phyloP scores from a whole-genome alignment of 345 rosid genomes.

The Rhizophora mangle region DNA sequence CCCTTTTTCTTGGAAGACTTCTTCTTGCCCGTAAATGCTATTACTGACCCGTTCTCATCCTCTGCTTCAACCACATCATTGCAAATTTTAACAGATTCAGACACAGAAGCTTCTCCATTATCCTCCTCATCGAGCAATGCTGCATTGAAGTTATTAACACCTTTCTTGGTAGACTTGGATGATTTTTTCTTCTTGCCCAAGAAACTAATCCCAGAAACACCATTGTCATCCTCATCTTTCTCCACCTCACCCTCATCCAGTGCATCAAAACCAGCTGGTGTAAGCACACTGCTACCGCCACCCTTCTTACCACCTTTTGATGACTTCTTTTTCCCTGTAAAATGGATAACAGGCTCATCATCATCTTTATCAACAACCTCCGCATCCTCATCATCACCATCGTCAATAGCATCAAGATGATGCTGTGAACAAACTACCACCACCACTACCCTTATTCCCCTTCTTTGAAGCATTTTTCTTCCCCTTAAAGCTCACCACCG shows the following conservation, averaged over 20 bases:
- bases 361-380: conserved; percentile 16
- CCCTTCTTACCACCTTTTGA: conserved; percentile 42
- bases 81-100: conserved; percentile 24
- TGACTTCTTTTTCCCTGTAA: conserved; percentile 50
- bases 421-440: conserved; percentile 22
- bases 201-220: conserved; percentile 39
- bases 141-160: conserved; percentile 45
- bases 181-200: conserved; percentile 81
- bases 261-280: conserved; percentile 29
- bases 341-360: conserved; percentile 38
- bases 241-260: conserved; percentile 34
- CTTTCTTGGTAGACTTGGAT: conserved; percentile 61
- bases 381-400: conserved; percentile 32
- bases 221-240: conserved; percentile 36
- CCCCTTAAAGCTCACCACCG: conserved; percentile 35
- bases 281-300: conserved; percentile 16
- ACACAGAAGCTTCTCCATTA: conserved; percentile 35
- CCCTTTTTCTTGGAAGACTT: conserved; percentile 68
- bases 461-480: conserved; percentile 48
- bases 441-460: conserved; percentile 23
- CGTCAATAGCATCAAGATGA: conserved; percentile 48
- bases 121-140: conserved; percentile 53
- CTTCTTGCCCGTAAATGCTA: conserved; percentile 60
- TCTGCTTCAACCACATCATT: conserved; percentile 25
- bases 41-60: conserved; percentile 34